These are phyloP conservation scores for Beauveria bassiana DNA, from an alignment of 2,329 filamentous ascomycete genomes.

Conservation along the genomic window DNA sequence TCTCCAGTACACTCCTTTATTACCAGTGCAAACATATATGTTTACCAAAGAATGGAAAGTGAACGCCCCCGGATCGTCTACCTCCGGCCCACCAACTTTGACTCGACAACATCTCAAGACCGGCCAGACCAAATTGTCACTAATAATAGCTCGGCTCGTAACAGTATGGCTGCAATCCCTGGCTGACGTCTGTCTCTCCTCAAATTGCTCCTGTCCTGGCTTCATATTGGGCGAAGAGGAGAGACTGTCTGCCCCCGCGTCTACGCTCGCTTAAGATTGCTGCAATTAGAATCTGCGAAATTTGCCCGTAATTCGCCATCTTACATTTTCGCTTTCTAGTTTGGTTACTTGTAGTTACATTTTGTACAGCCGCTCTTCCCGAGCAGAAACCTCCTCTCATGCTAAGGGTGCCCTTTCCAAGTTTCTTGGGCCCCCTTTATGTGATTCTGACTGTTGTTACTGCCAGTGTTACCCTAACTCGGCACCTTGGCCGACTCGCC, in stretches of 20 bases:
- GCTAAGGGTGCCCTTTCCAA: background rate
- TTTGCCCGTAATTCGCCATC: slow-evolving; percentile 1
- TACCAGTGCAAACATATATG: too few species aligned
- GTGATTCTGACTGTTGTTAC: background rate
- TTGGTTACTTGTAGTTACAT: slow-evolving; percentile 4
- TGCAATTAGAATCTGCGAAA: slow-evolving; percentile 1
- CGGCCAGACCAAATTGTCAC: background rate
- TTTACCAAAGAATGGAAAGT: too few species aligned
- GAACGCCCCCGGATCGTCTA: too few species aligned
- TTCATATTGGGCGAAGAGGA: background rate
- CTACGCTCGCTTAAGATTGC: slow-evolving; percentile 5
- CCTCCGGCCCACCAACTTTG: too few species aligned
- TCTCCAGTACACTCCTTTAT: too few species aligned
- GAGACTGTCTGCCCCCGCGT: background rate
- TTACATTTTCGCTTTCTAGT: background rate
- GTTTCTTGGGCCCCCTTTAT: background rate
- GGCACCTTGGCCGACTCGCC: slow-evolving; percentile 9
- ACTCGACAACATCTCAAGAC: too few species aligned
- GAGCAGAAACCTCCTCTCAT: background rate
- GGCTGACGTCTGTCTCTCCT: background rate
- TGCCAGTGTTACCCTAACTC: background rate
- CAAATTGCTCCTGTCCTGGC: background rate
- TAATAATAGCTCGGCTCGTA: background rate
- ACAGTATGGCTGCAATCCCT: background rate
- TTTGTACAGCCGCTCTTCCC: slow-evolving; percentile 3